A percentile compares a stretch with the other conserved stretches of the same genome.
These are phyloP conservation scores for Spathaspora sp. DNA, from an alignment of 805 yeast species.

Conservation along the genomic window DNA sequence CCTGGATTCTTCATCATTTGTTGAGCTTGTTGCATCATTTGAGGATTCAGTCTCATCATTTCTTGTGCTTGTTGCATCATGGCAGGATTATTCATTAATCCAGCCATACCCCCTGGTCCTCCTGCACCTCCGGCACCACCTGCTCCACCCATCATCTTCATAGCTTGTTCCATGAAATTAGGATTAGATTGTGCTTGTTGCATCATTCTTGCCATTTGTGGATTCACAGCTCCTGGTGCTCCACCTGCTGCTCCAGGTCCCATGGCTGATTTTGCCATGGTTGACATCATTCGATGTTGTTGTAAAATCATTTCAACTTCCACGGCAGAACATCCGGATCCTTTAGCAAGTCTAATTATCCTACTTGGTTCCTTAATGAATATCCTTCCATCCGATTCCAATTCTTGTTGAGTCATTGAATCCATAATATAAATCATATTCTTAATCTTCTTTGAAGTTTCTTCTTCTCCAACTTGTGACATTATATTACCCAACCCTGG, in stretches of 20 bases:
- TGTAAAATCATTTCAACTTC: conserved; percentile 90
- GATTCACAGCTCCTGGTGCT: conserved; percentile 20
- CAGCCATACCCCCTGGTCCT: conserved; percentile 31
- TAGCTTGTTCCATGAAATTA: conserved; percentile 56
- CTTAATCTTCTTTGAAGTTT: conserved; percentile 78
- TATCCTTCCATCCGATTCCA: conserved; percentile 82
- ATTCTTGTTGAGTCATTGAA: conserved; percentile 90
- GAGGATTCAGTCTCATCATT: conserved; percentile 44
- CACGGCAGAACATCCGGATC: conserved; percentile 87
- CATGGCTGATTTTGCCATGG: conserved; percentile 75
- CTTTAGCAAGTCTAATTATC: conserved; percentile 86
- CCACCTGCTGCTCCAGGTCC: conserved; percentile 28
- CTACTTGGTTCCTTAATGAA: conserved; percentile 81
- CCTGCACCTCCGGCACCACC: conserved; percentile 24
- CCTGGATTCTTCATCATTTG: conserved; percentile 44
- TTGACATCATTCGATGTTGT: conserved; percentile 92
- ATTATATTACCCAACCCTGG: conserved; percentile 87
- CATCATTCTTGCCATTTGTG: conserved; percentile 50
- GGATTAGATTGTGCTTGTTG: conserved; percentile 52
- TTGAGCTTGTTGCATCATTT: conserved; percentile 44
- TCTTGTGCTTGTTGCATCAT: conserved; percentile 47
- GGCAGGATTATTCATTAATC: conserved; percentile 59
- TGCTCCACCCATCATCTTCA: conserved; percentile 58
- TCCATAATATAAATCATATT: conserved; percentile 90
- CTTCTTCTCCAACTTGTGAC: conserved; percentile 88